Percentiles rank a stretch among this genome's conserved stretches.
Evolutionary conservation across 768 basidiomycete genomes (phyloP).

Genomic region (Nidularia sp.): DNA sequence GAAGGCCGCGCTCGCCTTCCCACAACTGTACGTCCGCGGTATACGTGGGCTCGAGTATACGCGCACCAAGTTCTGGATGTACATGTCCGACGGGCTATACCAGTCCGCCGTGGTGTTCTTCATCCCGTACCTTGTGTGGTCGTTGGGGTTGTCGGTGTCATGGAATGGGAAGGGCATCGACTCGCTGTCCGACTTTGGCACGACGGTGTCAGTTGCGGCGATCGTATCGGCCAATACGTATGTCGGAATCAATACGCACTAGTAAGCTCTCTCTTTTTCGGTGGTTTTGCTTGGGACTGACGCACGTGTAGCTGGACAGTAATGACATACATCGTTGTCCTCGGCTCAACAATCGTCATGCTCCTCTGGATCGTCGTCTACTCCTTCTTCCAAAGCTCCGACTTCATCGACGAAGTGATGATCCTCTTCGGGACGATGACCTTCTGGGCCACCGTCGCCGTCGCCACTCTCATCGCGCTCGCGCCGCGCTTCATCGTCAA

Average conservation of each 20-base stretch:
- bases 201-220: constrained; percentile 83
- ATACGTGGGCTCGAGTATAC: constrained; percentile 94
- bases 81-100: constrained; percentile 93
- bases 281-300: constrained; percentile 11
- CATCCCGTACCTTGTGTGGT: constrained; percentile 77
- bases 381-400: constrained; percentile 69
- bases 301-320: constrained; percentile 62
- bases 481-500: constrained; percentile 83
- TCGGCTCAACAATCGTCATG: constrained; percentile 80
- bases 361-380: constrained; percentile 86
- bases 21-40: constrained; percentile 93
- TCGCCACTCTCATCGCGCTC: constrained; percentile 73
- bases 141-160: constrained; percentile 55
- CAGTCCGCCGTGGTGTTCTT: constrained; percentile 87
- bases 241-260: constrained; percentile 85
- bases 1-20: constrained; percentile 85
- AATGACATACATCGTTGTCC: constrained; percentile 78
- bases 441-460: constrained; percentile 79
- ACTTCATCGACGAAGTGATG: constrained; percentile 70
- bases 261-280: constrained; percentile 52
- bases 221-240: constrained; percentile 87
- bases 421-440: constrained; percentile 74
- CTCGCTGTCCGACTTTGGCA: constrained; percentile 84
- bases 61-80: constrained; percentile 86
- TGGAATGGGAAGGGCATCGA: constrained; percentile 82